Percentiles rank a stretch among this genome's conserved stretches.
These are phyloP conservation scores for Tricharina praecox DNA, from an alignment of 495 filamentous ascomycete genomes.

Conservation along the genomic window DNA sequence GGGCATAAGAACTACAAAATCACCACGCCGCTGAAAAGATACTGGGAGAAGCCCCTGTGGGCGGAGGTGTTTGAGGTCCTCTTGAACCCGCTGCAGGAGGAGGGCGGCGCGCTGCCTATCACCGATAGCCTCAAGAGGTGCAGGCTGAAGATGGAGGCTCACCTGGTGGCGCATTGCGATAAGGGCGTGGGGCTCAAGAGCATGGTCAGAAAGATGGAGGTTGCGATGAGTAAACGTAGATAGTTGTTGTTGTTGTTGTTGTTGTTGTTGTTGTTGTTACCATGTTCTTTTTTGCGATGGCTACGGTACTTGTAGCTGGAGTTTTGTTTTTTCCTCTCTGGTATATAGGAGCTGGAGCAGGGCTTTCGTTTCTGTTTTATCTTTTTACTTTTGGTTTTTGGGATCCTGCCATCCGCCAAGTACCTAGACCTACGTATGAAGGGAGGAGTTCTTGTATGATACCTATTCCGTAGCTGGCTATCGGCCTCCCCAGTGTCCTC, in stretches of 20 bases:
- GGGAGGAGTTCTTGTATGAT: too few species aligned
- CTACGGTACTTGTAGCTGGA: neutral
- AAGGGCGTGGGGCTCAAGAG: conserved; percentile 61
- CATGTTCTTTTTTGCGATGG: neutral
- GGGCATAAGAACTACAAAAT: conserved; percentile 51
- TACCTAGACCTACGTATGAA: too few species aligned
- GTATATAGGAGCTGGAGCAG: too few species aligned
- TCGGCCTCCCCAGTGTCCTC: too few species aligned
- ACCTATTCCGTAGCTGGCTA: too few species aligned
- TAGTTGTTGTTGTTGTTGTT: neutral
- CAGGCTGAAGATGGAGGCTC: conserved; percentile 67
- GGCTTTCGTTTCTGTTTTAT: too few species aligned
- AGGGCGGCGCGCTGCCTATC: conserved; percentile 45
- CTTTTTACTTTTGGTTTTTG: too few species aligned
- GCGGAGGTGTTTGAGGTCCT: conserved; percentile 63
- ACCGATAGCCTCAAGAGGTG: conserved; percentile 45
- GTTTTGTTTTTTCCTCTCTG: neutral
- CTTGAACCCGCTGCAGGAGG: conserved; percentile 61
- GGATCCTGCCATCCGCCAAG: too few species aligned
- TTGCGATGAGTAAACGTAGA: neutral
- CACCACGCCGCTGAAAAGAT: conserved; percentile 64
- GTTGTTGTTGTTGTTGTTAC: neutral
- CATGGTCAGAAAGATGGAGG: conserved; percentile 40
- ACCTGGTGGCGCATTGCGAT: conserved; percentile 66
- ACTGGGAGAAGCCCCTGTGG: conserved; percentile 94